Base-by-base conservation (phyloP, 768 basidiomycete species). In the Rhizopogon rudus region DNA sequence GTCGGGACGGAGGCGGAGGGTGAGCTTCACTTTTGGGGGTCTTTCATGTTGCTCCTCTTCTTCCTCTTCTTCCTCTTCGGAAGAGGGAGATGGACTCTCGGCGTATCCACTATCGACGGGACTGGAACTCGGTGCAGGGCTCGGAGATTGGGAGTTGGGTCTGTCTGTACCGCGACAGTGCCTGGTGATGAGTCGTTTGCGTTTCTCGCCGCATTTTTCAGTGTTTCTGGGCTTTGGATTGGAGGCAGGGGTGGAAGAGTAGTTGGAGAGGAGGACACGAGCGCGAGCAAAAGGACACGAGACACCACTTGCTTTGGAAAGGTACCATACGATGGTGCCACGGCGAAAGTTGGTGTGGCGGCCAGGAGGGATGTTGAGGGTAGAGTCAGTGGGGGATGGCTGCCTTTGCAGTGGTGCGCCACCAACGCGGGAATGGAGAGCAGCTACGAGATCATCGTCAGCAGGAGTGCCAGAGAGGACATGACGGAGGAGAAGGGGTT, bases 281-380 rank as follows among this genome's bases (percentile, higher is more conserved):
- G 80, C 84, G 55, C 82, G 77, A 5, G 84, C 73, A 66, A 91
- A 91, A 5, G 88, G 88, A 69, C 88, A 91, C 0, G 84, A 82
- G 6, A 83, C 79, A 49, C 89, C 89, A 8, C 87, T 82, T 16
- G 86, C 86, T 60, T 82, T 80, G 65, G 83, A 84, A 56, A 91
- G 77, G 67, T 90, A 91, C 87, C 87, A 91, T 14, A 91, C 87
- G 63, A 82, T 81, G 43, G 88, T 91, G 31, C 89, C 89, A 37
- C 84, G 79, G 54, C 88, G 78, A 64, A 89, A 91, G 67, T 88
- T 88, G 17, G 88, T 90, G 40, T 77, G 59, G 35, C 86, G 28
- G 13, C 20, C 40, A 42, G 54, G 58, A 3, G 45, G 16, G 20
- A 44, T 28, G 31, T 57, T 35, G 13, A 29, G 31, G 3, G 1